Conservation (phyloP, 805 yeast genomes). For the Lachancea sp. region DNA sequence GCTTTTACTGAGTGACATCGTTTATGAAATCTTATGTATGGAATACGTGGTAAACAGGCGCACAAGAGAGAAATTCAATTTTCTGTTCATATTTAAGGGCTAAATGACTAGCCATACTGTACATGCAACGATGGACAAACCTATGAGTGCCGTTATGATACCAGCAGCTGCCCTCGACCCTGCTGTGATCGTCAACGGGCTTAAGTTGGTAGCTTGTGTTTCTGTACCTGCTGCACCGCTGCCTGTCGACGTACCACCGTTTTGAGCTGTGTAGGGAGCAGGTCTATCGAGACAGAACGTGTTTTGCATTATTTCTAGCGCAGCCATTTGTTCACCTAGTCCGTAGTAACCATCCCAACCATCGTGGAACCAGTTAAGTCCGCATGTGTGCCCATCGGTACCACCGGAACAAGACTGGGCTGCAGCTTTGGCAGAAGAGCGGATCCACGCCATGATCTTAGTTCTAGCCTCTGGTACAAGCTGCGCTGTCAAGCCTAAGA, state of each 20-base stretch:
- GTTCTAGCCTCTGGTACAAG: slow-evolving; percentile 51
- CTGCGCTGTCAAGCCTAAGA: slow-evolving; percentile 65
- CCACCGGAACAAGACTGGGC: slow-evolving; percentile 86
- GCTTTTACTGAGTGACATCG: no score
- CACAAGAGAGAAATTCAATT: no score
- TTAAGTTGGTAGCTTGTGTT: slow-evolving; percentile 31
- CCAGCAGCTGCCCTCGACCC: slow-evolving; percentile 66
- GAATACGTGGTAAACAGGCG: no score
- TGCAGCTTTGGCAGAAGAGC: slow-evolving; percentile 60
- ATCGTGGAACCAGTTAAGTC: slow-evolving; percentile 62
- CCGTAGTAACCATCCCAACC: slow-evolving; percentile 76
- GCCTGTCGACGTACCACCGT: slow-evolving; percentile 70
- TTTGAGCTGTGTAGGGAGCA: slow-evolving; percentile 54
- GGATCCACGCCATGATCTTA: slow-evolving; percentile 31
- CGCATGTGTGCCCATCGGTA: slow-evolving; percentile 82
- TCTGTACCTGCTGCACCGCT: slow-evolving; percentile 63
- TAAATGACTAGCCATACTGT: slow-evolving; percentile 41
- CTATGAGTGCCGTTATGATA: slow-evolving; percentile 53
- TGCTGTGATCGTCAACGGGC: slow-evolving; percentile 38
- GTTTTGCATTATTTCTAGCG: slow-evolving; percentile 57
- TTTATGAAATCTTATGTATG: no score
- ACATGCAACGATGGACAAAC: slow-evolving; percentile 38
- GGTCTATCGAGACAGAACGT: slow-evolving; percentile 33
- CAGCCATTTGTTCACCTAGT: slow-evolving; percentile 86
- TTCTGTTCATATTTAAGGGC: no score